Evolutionary conservation across 768 basidiomycete genomes (phyloP).

Genomic region (Auricularia auricula-judae): DNA sequence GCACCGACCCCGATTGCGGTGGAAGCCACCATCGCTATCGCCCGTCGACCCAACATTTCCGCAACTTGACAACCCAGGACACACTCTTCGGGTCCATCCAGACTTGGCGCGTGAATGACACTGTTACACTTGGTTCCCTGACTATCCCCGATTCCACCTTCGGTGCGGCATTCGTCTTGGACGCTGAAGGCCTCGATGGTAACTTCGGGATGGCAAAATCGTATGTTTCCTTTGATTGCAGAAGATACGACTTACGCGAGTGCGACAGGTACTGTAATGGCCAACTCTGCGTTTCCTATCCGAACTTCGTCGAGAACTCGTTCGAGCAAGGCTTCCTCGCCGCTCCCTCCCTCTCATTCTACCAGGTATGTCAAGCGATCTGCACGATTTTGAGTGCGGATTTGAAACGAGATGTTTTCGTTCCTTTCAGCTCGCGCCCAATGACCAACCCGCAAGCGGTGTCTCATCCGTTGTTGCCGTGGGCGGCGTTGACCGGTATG

Average conservation of each 20-base stretch:
- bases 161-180: conserved; percentile 1
- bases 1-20: neutral
- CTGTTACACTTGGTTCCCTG: neutral
- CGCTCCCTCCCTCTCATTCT: conserved; percentile 2
- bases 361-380: neutral
- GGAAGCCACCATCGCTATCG: neutral
- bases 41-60: neutral
- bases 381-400: neutral
- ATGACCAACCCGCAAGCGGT: neutral
- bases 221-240: neutral
- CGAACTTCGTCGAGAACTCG: conserved; percentile 3
- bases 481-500: conserved; percentile 1
- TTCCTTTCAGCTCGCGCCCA: neutral
- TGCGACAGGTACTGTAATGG: neutral
- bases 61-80: neutral
- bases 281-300: neutral
- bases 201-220: conserved; percentile 4
- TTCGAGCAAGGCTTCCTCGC: conserved; percentile 2
- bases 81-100: neutral
- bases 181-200: neutral
- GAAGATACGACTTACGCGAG: neutral
- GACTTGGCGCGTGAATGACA: conserved; percentile 5
- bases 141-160: conserved; percentile 1
- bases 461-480: neutral
- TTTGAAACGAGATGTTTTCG: neutral